Percentiles rank a stretch among this genome's conserved stretches.
phyloP scores from a whole-genome alignment of 1,139 yeast genomes.

The Blastobotrys serpentis region DNA sequence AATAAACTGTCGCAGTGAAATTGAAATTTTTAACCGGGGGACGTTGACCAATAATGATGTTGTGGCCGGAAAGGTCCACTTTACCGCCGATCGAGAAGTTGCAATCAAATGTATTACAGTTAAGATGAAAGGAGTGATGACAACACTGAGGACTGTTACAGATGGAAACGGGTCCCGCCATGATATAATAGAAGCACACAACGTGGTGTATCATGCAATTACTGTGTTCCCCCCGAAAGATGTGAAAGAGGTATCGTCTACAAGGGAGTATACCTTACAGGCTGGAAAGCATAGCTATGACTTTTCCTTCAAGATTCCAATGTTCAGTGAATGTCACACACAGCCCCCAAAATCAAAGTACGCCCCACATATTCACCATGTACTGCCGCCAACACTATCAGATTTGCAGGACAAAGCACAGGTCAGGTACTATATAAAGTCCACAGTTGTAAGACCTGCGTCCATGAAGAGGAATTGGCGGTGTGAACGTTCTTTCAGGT shows the following conservation, averaged over 20 bases:
- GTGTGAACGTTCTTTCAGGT: slow-evolving; percentile 50
- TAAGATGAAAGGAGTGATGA: slow-evolving; percentile 57
- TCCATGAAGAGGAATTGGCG: slow-evolving; percentile 53
- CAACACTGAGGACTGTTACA: slow-evolving; percentile 42
- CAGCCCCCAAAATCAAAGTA: slow-evolving; percentile 30
- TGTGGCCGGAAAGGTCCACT: slow-evolving; percentile 48
- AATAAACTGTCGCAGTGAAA: too few relatives aligned
- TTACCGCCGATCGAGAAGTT: slow-evolving; percentile 49
- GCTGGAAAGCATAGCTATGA: slow-evolving; percentile 62
- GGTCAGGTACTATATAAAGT: slow-evolving; percentile 55
- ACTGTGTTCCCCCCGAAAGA: slow-evolving; percentile 64
- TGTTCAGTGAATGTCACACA: slow-evolving; percentile 48
- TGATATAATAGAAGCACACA: slow-evolving; percentile 48
- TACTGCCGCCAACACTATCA: slow-evolving; percentile 57
- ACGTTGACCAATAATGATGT: slow-evolving; percentile 55
- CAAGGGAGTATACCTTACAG: slow-evolving; percentile 56
- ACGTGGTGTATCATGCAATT: slow-evolving; percentile 53
- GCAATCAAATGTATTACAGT: slow-evolving; percentile 54
- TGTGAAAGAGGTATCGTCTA: slow-evolving; percentile 47
- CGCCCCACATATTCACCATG: slow-evolving; percentile 43
- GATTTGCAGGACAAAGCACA: slow-evolving; percentile 50
- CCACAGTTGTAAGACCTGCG: slow-evolving; percentile 56
- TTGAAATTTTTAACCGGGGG: too few relatives aligned
- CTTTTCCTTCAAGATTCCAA: slow-evolving; percentile 56
- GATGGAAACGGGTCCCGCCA: slow-evolving; percentile 26